phyloP scores from a whole-genome alignment of 2,329 filamentous ascomycete species.

The Alternaria triticimaculans region DNA sequence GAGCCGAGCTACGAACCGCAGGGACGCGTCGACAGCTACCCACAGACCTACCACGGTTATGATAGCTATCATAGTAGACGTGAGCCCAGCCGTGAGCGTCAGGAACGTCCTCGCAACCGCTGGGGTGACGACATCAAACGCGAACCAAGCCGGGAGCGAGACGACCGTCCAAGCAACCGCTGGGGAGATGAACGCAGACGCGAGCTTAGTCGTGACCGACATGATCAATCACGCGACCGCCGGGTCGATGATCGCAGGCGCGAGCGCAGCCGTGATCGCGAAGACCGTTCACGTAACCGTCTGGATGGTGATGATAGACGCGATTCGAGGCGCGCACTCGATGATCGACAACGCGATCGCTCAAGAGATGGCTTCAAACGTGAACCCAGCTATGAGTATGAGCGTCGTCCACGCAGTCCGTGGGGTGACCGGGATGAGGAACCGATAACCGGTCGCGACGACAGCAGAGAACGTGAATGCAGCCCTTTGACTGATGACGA shows the following conservation, averaged over 20 bases:
- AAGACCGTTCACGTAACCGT: neutral
- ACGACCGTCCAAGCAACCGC: neutral
- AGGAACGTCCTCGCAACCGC: neutral
- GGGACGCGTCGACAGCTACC: neutral
- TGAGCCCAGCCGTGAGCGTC: neutral
- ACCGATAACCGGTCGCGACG: neutral
- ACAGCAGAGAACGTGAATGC: neutral
- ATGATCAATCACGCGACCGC: neutral
- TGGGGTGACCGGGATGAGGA: neutral
- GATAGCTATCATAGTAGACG: neutral
- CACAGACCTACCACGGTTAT: neutral
- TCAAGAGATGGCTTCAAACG: neutral
- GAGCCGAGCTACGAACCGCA: neutral
- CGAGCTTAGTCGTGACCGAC: neutral
- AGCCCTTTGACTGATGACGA: neutral
- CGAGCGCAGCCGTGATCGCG: neutral
- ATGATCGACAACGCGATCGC: neutral
- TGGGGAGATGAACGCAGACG: neutral
- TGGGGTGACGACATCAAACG: neutral
- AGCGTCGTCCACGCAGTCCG: neutral
- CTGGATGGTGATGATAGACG: neutral
- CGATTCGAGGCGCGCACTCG: neutral
- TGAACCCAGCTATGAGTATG: neutral
- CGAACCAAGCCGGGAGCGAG: neutral
- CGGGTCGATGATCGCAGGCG: too few species aligned